Percentiles rank a stretch among this genome's conserved stretches.
Conservation (phyloP, 768 basidiomycete species). For the Trametes maxima region DNA sequence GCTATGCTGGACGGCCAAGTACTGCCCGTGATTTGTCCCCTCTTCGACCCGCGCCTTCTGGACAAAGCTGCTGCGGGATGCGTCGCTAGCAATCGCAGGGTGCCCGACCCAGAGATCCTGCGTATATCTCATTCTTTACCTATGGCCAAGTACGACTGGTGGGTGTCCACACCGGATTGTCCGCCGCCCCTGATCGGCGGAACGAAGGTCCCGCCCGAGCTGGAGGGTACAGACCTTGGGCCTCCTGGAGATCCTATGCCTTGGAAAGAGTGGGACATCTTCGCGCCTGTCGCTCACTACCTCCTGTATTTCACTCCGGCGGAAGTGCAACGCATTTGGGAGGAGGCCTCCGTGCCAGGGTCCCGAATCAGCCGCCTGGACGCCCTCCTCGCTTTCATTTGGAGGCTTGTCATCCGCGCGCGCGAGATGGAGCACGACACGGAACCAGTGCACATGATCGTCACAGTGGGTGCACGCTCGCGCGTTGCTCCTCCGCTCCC, state of each 20-base stretch:
- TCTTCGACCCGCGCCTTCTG: conserved; percentile 36
- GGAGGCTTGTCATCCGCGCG: conserved; percentile 38
- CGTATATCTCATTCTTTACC: conserved; percentile 15
- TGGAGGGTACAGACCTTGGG: conserved; percentile 6
- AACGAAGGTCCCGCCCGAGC: conserved; percentile 2
- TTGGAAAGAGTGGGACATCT: conserved; percentile 16
- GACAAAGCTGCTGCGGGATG: conserved; percentile 34
- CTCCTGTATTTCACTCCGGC: conserved; percentile 21
- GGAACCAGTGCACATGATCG: conserved; percentile 31
- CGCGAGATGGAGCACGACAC: conserved; percentile 27
- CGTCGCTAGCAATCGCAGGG: conserved; percentile 31
- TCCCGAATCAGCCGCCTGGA: conserved; percentile 37
- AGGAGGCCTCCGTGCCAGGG: conserved; percentile 19
- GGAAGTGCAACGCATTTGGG: conserved; percentile 38
- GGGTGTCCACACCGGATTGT: conserved; percentile 11
- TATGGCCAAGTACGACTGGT: conserved; percentile 18
- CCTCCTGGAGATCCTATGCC: conserved; percentile 1
- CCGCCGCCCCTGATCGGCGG: conserved; percentile 4
- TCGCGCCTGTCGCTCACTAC: conserved; percentile 9
- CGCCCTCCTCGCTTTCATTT: conserved; percentile 41
- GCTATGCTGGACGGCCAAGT: conserved; percentile 8
- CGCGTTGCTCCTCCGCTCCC: conserved; percentile 29
- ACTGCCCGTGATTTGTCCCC: conserved; percentile 27
- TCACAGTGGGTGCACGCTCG: conserved; percentile 33
- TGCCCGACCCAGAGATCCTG: conserved; percentile 30